Base-by-base conservation (phyloP, 495 filamentous ascomycete genomes). In the Penicillium robsamsonii region DNA sequence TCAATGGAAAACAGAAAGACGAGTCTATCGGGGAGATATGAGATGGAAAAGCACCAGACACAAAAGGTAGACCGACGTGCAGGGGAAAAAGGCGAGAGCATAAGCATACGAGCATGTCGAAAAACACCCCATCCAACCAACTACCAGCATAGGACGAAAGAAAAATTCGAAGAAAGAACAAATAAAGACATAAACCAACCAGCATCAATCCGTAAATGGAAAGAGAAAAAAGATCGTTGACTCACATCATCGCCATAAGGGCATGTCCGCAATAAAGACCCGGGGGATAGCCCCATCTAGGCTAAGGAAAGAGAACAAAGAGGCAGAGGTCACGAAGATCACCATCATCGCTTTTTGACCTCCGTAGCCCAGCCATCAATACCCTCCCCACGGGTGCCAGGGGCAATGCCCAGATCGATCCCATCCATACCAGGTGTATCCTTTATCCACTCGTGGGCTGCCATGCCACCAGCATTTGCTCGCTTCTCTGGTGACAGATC, bases 401-500 rank as follows among this genome's bases (percentile, higher is more conserved):
- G 87, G 24, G 82, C 63, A 17, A 96, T 76, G 5, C 83, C 82
- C 43, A 97, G 74, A 57, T 83, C 84, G 43, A 94, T 75, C 8
- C 80, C 81, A 51, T 89, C 83, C 95, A 99, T 99, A 12, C 92
- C 94, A 29, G 84, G 83, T 3, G 92, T 90, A 57, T 88, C 85
- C 50, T 88, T 81, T 62, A 97, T 73, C 80, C 93, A 97, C 13
- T 75, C 72, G 62, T 94, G 89, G 24, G 84, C 83, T 11, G 87
- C 83, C 94, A 97, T 97, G 9, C 95, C 95, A 17, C 95, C 94
- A 12, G 95, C 95, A 68, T 97, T 97, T 13, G 95, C 95, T 31
- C 94, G 78, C 65, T 88, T 85, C 62, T 90, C 89, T 0, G 95
- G 95, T 43, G 88, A 70, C 12, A 99, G 74, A 65, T 96, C 92